Conservation (phyloP, 306 rosid genomes). For the Albizia julibrissin region DNA sequence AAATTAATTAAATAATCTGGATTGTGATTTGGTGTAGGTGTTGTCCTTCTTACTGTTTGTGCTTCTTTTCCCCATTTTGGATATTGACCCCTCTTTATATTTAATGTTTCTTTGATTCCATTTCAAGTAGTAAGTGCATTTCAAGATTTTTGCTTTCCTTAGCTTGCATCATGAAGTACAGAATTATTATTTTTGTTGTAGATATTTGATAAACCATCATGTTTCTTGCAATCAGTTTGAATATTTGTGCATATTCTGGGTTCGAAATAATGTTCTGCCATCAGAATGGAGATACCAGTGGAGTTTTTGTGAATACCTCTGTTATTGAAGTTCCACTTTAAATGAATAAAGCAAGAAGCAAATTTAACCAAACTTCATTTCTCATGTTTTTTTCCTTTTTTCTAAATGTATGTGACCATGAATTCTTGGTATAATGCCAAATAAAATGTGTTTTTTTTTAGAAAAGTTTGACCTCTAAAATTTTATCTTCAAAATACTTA, state of each 20-base stretch:
- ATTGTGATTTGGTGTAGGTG: no score
- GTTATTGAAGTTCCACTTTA: not conserved
- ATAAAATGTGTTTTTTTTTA: not conserved
- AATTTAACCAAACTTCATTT: no score
- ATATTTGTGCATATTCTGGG: not conserved
- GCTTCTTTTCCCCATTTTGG: no score
- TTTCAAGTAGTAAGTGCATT: not conserved
- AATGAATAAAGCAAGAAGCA: not conserved
- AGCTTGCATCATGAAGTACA: not conserved
- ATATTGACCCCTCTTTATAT: no score
- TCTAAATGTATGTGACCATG: not conserved
- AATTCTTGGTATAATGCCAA: not conserved
- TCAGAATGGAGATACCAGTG: not conserved
- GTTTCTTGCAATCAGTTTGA: not conserved
- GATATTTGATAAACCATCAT: not conserved
- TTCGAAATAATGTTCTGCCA: not conserved
- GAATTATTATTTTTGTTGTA: not conserved
- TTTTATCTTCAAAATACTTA: no score
- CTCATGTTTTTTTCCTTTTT: no score
- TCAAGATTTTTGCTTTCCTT: not conserved
- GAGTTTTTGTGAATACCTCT: not conserved
- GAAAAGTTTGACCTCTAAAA: no score
- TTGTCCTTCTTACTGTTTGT: no score
- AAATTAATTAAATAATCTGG: no score
- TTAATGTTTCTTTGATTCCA: no score